phyloP scores from a whole-genome alignment of 441 rosid genomes.

The Omphalea diandra region DNA sequence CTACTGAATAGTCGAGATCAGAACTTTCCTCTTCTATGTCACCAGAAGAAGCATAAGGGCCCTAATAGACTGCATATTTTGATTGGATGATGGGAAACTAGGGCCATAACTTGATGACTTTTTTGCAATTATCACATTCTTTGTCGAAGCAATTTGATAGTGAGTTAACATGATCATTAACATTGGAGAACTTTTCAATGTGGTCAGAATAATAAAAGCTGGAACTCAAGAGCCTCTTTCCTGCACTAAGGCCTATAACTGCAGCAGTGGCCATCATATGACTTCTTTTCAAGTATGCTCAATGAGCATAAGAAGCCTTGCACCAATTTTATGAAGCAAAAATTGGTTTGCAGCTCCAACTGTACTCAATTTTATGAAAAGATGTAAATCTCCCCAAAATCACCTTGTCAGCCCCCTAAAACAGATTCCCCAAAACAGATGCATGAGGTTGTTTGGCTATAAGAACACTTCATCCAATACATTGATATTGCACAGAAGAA shows the following conservation, averaged over 20 bases:
- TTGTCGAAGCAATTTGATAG: conserved; percentile 43
- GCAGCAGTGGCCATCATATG: conserved; percentile 79
- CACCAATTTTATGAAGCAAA: conserved; percentile 27
- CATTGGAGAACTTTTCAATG: conserved; percentile 51
- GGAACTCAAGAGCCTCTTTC: conserved; percentile 73
- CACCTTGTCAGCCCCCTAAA: conserved; percentile 15
- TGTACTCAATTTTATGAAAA: conserved; percentile 5
- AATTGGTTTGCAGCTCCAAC: conserved; percentile 17
- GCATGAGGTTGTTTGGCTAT: conserved; percentile 1
- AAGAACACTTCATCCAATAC: neutral
- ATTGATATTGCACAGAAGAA: neutral
- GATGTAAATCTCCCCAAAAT: conserved; percentile 8
- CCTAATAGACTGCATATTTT: conserved; percentile 45
- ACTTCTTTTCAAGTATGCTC: conserved; percentile 24
- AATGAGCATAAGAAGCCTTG: conserved; percentile 33
- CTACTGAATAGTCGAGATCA: conserved; percentile 59
- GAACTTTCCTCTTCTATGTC: conserved; percentile 46
- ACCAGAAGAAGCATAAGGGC: conserved; percentile 48
- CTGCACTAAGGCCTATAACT: conserved; percentile 72
- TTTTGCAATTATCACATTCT: conserved; percentile 47
- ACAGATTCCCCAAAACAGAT: neutral
- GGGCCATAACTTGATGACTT: conserved; percentile 54
- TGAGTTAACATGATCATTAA: conserved; percentile 48
- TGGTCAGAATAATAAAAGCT: conserved; percentile 60
- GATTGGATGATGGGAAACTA: conserved; percentile 46